phyloP scores from a whole-genome alignment of 1,284 basidiomycete genomes.

The Schizopora paradoxa region DNA sequence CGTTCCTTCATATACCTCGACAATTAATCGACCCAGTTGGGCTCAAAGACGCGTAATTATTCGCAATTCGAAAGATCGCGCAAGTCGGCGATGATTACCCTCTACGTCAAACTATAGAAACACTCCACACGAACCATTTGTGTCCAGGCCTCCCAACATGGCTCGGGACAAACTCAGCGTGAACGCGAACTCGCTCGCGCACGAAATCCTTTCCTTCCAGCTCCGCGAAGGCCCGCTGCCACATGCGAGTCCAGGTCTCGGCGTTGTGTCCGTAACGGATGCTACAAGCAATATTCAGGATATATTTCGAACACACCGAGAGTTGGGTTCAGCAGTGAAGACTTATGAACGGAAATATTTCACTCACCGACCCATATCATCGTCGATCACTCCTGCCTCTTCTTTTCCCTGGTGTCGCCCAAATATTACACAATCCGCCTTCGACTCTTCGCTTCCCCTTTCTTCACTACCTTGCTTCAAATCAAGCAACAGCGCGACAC shows the following conservation, averaged over 20 bases:
- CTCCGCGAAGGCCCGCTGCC: slow-evolving; percentile 7
- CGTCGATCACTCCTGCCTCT: slow-evolving; percentile 5
- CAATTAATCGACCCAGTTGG: too few species aligned
- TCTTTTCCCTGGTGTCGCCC: slow-evolving; percentile 14
- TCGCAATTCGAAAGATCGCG: too few species aligned
- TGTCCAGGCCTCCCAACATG: neutral
- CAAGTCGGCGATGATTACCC: neutral
- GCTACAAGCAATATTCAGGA: too few species aligned
- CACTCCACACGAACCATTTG: slow-evolving; percentile 4
- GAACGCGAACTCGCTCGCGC: slow-evolving; percentile 1
- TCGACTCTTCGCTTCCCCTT: neutral
- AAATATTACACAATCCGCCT: slow-evolving; percentile 9
- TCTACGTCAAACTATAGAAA: neutral
- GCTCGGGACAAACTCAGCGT: slow-evolving; percentile 5
- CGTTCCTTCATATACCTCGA: too few species aligned
- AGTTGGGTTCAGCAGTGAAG: neutral
- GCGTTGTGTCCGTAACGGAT: slow-evolving; percentile 11
- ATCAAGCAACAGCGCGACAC: slow-evolving; percentile 6
- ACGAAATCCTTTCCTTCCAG: slow-evolving; percentile 8
- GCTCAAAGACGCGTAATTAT: too few species aligned
- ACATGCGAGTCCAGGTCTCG: slow-evolving; percentile 11
- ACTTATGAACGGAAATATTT: neutral
- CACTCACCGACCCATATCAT: slow-evolving; percentile 11
- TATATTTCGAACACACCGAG: too few species aligned
- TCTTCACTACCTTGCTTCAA: neutral